phyloP scores from a whole-genome alignment of 768 basidiomycete genomes.

The Arthromyces matolae region DNA sequence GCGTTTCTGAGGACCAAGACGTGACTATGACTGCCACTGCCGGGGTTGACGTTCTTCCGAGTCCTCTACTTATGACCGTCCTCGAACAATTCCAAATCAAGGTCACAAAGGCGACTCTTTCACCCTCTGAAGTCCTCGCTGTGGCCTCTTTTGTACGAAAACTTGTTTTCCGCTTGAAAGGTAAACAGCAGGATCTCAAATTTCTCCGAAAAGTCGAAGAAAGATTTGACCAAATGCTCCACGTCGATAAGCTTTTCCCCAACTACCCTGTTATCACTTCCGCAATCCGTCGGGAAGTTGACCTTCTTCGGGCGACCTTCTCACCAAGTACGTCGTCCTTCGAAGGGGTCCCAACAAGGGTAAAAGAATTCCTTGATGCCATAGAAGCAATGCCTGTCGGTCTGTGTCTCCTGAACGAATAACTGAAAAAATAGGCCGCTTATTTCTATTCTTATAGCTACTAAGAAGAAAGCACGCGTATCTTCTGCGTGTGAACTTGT shows the following conservation, averaged over 20 bases:
- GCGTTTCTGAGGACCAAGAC: not conserved
- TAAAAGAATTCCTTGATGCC: conserved; percentile 41
- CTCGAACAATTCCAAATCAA: conserved; percentile 77
- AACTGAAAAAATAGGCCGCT: not conserved
- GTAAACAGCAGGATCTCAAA: conserved; percentile 46
- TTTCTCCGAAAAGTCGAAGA: conserved; percentile 32
- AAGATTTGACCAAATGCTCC: conserved; percentile 35
- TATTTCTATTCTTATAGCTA: conserved; percentile 29
- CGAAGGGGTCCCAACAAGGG: conserved; percentile 17
- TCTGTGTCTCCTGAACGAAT: conserved; percentile 30
- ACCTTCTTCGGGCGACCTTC: conserved; percentile 36
- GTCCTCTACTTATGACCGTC: conserved; percentile 76
- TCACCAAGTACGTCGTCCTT: conserved; percentile 12
- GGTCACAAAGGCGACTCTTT: conserved; percentile 47
- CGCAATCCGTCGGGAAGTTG: conserved; percentile 45
- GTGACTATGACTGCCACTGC: conserved; percentile 9
- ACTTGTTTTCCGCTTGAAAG: conserved; percentile 53
- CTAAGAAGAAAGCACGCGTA: conserved; percentile 29
- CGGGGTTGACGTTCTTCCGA: conserved; percentile 42
- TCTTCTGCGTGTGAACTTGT: conserved; percentile 51
- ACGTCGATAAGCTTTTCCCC: conserved; percentile 25
- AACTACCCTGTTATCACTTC: conserved; percentile 30
- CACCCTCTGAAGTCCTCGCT: conserved; percentile 60
- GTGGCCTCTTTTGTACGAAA: conserved; percentile 62
- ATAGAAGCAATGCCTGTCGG: conserved; percentile 43